These are phyloP conservation scores for Allomyces macrogynus DNA, from an alignment of 192 early-diverging fungal species.

Conservation along the genomic window DNA sequence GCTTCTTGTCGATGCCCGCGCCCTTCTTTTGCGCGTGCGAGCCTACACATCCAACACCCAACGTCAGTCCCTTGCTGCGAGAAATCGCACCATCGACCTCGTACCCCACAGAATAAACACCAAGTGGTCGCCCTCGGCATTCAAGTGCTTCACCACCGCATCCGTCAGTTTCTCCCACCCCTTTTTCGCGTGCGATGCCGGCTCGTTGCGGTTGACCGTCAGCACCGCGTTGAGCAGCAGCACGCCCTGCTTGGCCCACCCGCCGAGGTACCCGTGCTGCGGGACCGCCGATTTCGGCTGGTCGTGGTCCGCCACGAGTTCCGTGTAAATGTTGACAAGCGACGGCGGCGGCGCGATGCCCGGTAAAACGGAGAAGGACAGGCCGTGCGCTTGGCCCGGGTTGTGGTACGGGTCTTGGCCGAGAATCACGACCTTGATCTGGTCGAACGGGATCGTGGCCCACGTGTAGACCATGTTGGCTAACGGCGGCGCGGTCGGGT, in stretches of 20 bases:
- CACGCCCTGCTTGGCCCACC: conserved; percentile 70
- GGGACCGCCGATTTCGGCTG: conserved; percentile 37
- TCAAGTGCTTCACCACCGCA: conserved; percentile 52
- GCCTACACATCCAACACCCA: no score
- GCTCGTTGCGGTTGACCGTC: conserved; percentile 56
- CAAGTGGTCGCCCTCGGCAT: conserved; percentile 28
- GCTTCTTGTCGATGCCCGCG: conserved; percentile 41
- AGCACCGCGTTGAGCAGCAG: conserved; percentile 73
- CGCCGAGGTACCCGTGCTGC: conserved; percentile 31
- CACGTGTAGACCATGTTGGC: conserved; percentile 58
- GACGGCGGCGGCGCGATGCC: conserved; percentile 64
- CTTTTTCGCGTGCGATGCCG: conserved; percentile 56
- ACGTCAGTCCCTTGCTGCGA: no score
- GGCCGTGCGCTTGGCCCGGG: conserved; percentile 62
- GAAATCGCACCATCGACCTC: no score
- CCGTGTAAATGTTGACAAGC: conserved; percentile 77
- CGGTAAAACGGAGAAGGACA: conserved; percentile 75
- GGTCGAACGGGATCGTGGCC: conserved; percentile 46
- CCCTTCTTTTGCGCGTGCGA: conserved; percentile 66
- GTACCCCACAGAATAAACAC: conserved; percentile 93
- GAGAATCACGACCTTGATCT: conserved; percentile 71
- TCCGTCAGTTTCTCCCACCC: conserved; percentile 85
- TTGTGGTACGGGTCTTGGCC: conserved; percentile 76
- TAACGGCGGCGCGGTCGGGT: conserved; percentile 2
- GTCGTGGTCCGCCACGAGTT: conserved; percentile 46